A percentile compares a stretch with the other conserved stretches of the same genome.
Conservation (phyloP, 2,329 filamentous ascomycete species). For the Aulographum hederae region DNA sequence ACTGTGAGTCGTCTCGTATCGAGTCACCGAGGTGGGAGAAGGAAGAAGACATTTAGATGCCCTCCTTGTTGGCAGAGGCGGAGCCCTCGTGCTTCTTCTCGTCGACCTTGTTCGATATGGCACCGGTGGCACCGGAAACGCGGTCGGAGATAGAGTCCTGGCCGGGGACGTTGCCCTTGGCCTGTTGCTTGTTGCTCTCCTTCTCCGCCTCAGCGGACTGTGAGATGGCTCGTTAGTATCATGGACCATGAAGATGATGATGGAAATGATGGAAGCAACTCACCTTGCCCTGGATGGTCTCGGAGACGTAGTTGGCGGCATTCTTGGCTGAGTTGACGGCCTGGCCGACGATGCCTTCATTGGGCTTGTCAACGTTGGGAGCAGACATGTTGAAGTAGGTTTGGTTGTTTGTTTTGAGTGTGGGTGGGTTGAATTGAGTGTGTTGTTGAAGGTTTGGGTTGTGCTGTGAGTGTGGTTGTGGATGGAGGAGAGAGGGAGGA, state of each 20-base stretch:
- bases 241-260: no score
- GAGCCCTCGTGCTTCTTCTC: slow-evolving; percentile 31
- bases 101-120: slow-evolving; percentile 32
- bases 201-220: no score
- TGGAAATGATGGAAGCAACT: no score
- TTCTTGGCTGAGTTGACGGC: slow-evolving; percentile 27
- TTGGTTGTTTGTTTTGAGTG: neutral
- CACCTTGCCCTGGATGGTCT: slow-evolving; percentile 40
- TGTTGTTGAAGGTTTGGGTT: no score
- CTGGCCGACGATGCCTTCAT: slow-evolving; percentile 25
- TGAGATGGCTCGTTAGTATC: no score
- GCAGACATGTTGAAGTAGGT: slow-evolving; percentile 20
- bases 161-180: slow-evolving; percentile 42
- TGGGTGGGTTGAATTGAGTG: slow-evolving; percentile 6
- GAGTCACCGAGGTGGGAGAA: no score
- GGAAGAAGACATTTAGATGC: slow-evolving; percentile 4
- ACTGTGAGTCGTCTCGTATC: no score
- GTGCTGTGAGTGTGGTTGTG: slow-evolving; percentile 6
- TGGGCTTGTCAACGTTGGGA: slow-evolving; percentile 23
- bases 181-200: no score
- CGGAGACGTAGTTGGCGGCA: slow-evolving; percentile 50
- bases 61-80: slow-evolving; percentile 30
- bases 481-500: slow-evolving; percentile 1
- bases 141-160: slow-evolving; percentile 35
- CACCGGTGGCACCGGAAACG: slow-evolving; percentile 32